Conservation (phyloP, 257 asterid species). For the Buddleja alternifolia region DNA sequence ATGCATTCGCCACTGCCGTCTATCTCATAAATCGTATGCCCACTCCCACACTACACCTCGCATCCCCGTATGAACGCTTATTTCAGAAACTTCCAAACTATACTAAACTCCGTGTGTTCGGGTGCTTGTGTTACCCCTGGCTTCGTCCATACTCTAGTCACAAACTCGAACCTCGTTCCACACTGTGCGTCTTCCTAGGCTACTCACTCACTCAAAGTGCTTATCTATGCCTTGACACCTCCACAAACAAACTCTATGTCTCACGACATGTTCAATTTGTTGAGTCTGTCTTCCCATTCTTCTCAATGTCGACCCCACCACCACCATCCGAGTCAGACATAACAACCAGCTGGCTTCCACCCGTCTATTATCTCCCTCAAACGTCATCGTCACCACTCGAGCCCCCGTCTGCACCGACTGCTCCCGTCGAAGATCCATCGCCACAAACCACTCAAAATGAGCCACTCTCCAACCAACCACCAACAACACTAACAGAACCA, state of each 20-base stretch:
- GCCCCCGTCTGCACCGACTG: too few species aligned
- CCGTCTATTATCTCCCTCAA: too few species aligned
- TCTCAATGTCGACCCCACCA: too few species aligned
- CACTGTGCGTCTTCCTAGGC: slow-evolving; percentile 3
- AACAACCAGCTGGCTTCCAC: too few species aligned
- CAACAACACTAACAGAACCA: too few species aligned
- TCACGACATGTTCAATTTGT: slow-evolving; percentile 12
- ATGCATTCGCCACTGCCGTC: not conserved
- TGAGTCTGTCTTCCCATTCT: not conserved
- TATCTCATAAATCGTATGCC: not conserved
- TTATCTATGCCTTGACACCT: too few species aligned
- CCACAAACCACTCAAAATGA: too few species aligned
- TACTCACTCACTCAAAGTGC: slow-evolving; percentile 11
- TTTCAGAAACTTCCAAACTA: not conserved
- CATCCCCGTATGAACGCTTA: not conserved
- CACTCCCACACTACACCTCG: too few species aligned
- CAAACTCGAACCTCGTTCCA: not conserved
- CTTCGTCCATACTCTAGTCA: not conserved
- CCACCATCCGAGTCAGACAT: too few species aligned
- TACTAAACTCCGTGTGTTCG: not conserved
- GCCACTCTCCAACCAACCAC: too few species aligned
- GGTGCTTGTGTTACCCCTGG: slow-evolving; percentile 20
- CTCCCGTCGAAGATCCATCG: too few species aligned
- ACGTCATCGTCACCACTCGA: too few species aligned
- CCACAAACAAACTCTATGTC: not conserved